Evolutionary conservation across 148 eudicot genomes (phyloP).

Genomic region (Hydrangea macrophylla): DNA sequence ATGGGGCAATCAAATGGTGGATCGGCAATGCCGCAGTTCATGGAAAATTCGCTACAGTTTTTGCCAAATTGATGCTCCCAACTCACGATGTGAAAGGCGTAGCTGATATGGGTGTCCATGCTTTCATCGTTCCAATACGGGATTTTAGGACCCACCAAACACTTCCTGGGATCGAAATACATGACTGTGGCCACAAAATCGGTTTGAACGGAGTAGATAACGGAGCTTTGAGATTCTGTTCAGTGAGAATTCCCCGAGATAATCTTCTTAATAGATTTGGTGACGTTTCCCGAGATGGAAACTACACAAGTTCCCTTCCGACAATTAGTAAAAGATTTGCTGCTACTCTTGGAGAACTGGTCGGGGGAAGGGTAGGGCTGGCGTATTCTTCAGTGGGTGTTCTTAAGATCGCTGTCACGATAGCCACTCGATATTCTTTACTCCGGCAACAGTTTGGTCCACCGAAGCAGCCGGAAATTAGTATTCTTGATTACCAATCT

Average conservation of each 20-base stretch:
- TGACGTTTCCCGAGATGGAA: conserved; percentile 87
- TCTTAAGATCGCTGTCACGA: conserved; percentile 62
- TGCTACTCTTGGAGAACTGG: conserved; percentile 90
- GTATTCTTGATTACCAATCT: conserved; percentile 91
- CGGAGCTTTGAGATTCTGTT: conserved; percentile 76
- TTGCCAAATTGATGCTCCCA: conserved; percentile 82
- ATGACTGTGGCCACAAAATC: conserved; percentile 94
- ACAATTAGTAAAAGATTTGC: conserved; percentile 84
- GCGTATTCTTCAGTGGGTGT: conserved; percentile 90
- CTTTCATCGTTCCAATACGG: conserved; percentile 87
- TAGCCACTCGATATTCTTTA: conserved; percentile 81
- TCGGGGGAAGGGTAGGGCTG: conserved; percentile 96
- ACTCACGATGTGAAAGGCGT: conserved; percentile 61
- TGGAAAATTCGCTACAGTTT: conserved; percentile 90
- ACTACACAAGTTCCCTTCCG: conserved; percentile 76
- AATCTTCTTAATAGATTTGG: conserved; percentile 89
- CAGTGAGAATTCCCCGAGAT: conserved; percentile 91
- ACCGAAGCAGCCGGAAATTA: conserved; percentile 72
- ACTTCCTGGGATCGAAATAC: conserved; percentile 82
- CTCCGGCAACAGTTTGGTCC: conserved; percentile 93
- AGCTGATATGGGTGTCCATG: conserved; percentile 97
- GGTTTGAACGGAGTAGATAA: conserved; percentile 97
- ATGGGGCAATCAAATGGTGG: conserved; percentile 98
- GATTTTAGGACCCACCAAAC: conserved; percentile 69
- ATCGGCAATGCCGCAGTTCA: conserved; percentile 96